Base-by-base conservation (phyloP, 805 yeast species). In the Ogataea corticis region DNA sequence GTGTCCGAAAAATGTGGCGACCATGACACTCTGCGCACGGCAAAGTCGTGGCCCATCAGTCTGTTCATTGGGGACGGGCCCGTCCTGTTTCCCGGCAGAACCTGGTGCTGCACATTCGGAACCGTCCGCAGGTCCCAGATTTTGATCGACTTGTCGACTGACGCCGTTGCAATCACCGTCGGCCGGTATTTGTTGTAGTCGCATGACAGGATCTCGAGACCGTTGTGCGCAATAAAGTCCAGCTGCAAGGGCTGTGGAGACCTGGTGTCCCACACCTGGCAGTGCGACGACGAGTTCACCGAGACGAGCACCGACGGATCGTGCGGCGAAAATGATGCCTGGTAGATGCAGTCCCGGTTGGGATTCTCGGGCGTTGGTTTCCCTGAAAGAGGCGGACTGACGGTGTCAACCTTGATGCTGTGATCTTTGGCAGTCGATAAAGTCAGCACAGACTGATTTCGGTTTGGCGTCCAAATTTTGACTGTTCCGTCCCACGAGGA, bases 401-500 rank as follows among this genome's bases (percentile, higher is more conserved):
- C 29, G 16, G 52, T 11, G 37, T 60, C 59, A 18, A 55, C 32
- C 21, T 38, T 23, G 2, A 21, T 17, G 38, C 69, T 39, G 27
- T 51, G 17, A 50, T 57, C 69, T 42, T 50, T 42, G 35, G 46
- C 67, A 41, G 58, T 68, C 19, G 69, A 61, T 35, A 88, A 68
- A 0, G 91, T 83, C 45, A 81, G 38, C 44, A 87, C 50, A 19
- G 89, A 79, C 15, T 72, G 68, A 23, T 64, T 67, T 45, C 90
- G 70, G 32, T 65, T 64, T 0, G 94, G 90, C 0, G 82, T 65
- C 96, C 96, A 87, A 9, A 88, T 59, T 63, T 87, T 88, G 31
- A 91, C 77, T 0, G 85, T 70, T 0, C 97, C 96, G 63, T 92
- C 98, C 98, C 98, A 92, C 7, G 96, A 85, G 21, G 91, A 77